phyloP scores from a whole-genome alignment of 2,329 filamentous ascomycete genomes.

The Davidsoniella virescens region DNA sequence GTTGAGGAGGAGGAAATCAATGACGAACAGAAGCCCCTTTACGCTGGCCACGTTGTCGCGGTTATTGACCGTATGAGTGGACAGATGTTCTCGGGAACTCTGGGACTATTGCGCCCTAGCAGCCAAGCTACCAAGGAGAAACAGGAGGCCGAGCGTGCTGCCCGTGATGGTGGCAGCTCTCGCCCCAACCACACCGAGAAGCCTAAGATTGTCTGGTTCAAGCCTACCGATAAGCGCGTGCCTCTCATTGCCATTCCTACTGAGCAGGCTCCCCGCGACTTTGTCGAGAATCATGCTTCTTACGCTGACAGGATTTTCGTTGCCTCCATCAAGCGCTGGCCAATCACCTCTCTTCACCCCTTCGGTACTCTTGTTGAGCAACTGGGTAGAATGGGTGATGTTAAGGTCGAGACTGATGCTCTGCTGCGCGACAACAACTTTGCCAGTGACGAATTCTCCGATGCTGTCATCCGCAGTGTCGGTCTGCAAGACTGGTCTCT shows the following conservation, averaged over 20 bases:
- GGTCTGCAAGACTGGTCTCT: slow-evolving; percentile 85
- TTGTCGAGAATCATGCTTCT: slow-evolving; percentile 95
- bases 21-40: slow-evolving; percentile 93
- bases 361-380: slow-evolving; percentile 96
- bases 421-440: slow-evolving; percentile 98
- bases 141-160: slow-evolving; percentile 89
- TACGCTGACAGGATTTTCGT: slow-evolving; percentile 98
- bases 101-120: slow-evolving; percentile 84
- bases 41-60: slow-evolving; percentile 91
- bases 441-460: slow-evolving; percentile 89
- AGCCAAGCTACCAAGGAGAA: slow-evolving; percentile 99
- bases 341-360: slow-evolving; percentile 96
- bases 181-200: slow-evolving; percentile 56
- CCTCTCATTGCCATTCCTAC: slow-evolving; percentile 96
- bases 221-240: slow-evolving; percentile 97
- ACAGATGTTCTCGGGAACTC: slow-evolving; percentile 96
- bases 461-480: slow-evolving; percentile 85
- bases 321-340: slow-evolving; percentile 98
- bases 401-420: slow-evolving; percentile 95
- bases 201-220: slow-evolving; percentile 99
- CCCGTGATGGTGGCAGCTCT: slow-evolving; percentile 54
- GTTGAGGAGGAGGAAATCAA: slow-evolving; percentile 98
- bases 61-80: slow-evolving; percentile 94
- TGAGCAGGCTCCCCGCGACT: slow-evolving; percentile 91
- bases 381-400: slow-evolving; percentile 89